Percentiles rank a stretch among this genome's conserved stretches.
Evolutionary conservation across 192 early-diverging fungal genomes (phyloP).

Genomic region (Backusella liffmaniae): DNA sequence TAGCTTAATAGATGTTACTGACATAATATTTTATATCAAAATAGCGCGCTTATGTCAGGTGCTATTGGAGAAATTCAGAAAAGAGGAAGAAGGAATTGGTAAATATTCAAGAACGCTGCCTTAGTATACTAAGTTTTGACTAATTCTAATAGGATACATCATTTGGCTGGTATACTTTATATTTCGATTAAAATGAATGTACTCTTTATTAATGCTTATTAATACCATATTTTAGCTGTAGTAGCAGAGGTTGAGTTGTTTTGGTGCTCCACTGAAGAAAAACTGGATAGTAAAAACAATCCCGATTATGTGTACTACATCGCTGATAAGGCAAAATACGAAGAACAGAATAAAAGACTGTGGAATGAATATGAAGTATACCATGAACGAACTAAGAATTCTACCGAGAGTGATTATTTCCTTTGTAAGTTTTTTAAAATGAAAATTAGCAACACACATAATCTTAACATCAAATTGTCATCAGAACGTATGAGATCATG

Average conservation of each 20-base stretch:
- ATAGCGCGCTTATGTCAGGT: constrained; percentile 7
- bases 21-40: too few species aligned
- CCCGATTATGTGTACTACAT: constrained; percentile 13
- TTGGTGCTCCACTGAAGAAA: neutral
- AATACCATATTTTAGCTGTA: neutral
- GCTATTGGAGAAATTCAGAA: neutral
- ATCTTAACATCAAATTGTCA: neutral
- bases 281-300: neutral
- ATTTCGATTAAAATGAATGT: neutral
- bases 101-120: neutral
- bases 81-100: neutral
- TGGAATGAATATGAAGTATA: neutral
- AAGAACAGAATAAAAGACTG: neutral
- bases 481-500: neutral
- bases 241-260: constrained; percentile 13
- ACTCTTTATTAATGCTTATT: too few species aligned
- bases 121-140: neutral
- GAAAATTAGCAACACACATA: too few species aligned
- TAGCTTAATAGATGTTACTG: too few species aligned
- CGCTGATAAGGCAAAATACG: neutral
- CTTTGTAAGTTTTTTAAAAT: neutral
- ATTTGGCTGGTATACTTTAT: constrained; percentile 16
- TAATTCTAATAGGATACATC: neutral
- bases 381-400: neutral
- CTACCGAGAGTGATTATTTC: too few species aligned